Evolutionary conservation across 192 early-diverging fungal species (phyloP).

Genomic region (Borealophlyctis nickersoniae): DNA sequence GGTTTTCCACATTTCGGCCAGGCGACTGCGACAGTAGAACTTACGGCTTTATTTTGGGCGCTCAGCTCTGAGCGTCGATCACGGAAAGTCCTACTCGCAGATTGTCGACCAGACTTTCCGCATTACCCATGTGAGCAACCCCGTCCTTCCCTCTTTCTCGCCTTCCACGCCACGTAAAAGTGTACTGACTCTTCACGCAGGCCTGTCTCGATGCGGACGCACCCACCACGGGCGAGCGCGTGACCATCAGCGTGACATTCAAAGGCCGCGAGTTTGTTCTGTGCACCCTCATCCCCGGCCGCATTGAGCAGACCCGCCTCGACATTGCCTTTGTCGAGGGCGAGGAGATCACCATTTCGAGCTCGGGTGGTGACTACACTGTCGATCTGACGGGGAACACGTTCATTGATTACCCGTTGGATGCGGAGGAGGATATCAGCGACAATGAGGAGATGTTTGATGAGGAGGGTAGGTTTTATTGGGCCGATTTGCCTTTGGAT

Average conservation of each 20-base stretch:
- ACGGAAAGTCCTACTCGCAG: slow-evolving; percentile 74
- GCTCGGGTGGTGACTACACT: slow-evolving; percentile 59
- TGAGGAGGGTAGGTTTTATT: slow-evolving; percentile 28
- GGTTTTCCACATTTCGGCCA: not conserved
- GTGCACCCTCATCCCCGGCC: slow-evolving; percentile 75
- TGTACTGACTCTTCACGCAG: slow-evolving; percentile 34
- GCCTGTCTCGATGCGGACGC: slow-evolving; percentile 66
- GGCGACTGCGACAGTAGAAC: not conserved
- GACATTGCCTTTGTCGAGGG: slow-evolving; percentile 52
- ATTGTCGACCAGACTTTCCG: slow-evolving; percentile 75
- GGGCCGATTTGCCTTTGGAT: not conserved
- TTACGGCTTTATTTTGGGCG: not conserved
- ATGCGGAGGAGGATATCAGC: slow-evolving; percentile 43
- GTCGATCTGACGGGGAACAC: slow-evolving; percentile 76
- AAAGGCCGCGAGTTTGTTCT: slow-evolving; percentile 73
- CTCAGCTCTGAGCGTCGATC: slow-evolving; percentile 64
- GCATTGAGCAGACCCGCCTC: slow-evolving; percentile 74
- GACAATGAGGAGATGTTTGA: slow-evolving; percentile 44
- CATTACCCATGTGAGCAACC: slow-evolving; percentile 67
- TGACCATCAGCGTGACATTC: slow-evolving; percentile 66
- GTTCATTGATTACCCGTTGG: slow-evolving; percentile 54
- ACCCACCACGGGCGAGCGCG: slow-evolving; percentile 49
- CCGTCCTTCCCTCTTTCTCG: not conserved
- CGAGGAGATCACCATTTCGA: slow-evolving; percentile 78
- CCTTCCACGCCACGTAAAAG: not conserved